Percentiles rank a stretch among this genome's conserved stretches.
Evolutionary conservation across 306 rosid species (phyloP).

Genomic region (Styphnolobium japonicum): DNA sequence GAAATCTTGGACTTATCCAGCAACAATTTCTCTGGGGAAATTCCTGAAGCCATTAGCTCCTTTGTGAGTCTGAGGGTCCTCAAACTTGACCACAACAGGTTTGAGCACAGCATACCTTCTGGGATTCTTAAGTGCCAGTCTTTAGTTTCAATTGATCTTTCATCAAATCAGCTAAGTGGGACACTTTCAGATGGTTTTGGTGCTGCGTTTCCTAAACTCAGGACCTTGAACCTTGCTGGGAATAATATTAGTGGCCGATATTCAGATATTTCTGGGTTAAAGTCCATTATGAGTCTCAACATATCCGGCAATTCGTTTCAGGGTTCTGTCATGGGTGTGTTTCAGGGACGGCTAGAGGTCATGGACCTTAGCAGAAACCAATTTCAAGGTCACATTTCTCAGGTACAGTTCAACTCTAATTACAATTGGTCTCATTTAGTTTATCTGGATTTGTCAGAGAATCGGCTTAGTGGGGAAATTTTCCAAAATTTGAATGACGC

Average conservation of each 20-base stretch:
- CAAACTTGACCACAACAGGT: constrained; percentile 46
- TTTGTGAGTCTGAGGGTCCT: constrained; percentile 46
- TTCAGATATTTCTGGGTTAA: constrained; percentile 59
- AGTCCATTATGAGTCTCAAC: constrained; percentile 64
- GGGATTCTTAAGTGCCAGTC: constrained; percentile 49
- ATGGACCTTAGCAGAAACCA: constrained; percentile 86
- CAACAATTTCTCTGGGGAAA: constrained; percentile 57
- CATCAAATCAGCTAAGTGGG: constrained; percentile 73
- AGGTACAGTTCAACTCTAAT: constrained; percentile 66
- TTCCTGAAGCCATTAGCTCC: constrained; percentile 55
- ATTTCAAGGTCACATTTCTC: constrained; percentile 77
- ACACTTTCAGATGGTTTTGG: constrained; percentile 82
- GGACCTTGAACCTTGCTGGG: constrained; percentile 72
- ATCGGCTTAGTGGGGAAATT: constrained; percentile 73
- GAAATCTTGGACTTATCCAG: constrained; percentile 53
- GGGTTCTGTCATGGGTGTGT: constrained; percentile 70
- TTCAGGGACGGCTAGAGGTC: constrained; percentile 63
- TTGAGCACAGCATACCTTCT: constrained; percentile 48
- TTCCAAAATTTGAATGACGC: constrained; percentile 52
- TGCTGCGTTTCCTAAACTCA: constrained; percentile 74
- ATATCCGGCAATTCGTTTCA: constrained; percentile 74
- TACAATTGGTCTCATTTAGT: constrained; percentile 69
- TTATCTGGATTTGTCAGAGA: constrained; percentile 88
- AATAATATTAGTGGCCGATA: constrained; percentile 57
- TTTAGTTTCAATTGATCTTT: constrained; percentile 60